Evolutionary conservation across 441 rosid genomes (phyloP), one percentile per base, ranked within the genome.

Genomic region (Raphanus hybrid): DNA sequence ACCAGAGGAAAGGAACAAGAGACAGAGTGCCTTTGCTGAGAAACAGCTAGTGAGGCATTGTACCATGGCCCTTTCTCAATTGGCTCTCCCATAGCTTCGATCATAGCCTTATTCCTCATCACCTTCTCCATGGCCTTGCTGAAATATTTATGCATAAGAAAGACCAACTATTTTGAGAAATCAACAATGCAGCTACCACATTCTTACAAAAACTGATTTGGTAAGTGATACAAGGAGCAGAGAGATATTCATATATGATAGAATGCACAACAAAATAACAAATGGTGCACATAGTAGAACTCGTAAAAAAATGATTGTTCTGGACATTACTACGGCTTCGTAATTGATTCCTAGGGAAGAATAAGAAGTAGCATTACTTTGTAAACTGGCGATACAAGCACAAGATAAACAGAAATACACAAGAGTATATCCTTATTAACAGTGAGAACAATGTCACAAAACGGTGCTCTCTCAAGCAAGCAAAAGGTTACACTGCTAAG

Each of bases 61-160:
- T 93, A 93, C 99, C 99, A 93, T 66, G 97, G 91, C 43, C 99
- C 99, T 89, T 87, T 92, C 78, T 84, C 85, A 74, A 93, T 84
- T 14, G 99, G 99, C 67, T 91, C 97, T 76, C 99, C 99, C 5
- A 96, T 81, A 73, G 93, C 97, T 69, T 92, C 91, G 60, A 82
- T 87, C 70, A 93, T 76, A 27, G 86, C 91, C 85, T 85, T 87
- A 75, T 79, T 87, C 60, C 85, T 83, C 73, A 84, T 61, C 55
- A 91, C 98, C 88, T 89, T 92, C 87, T 91, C 97, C 89, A 92
- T 87, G 4, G 97, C 97, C 79, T 90, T 91, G 63, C 98, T 96
- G 88, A 75, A 84, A 29, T 23, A 23, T 4, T 29, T 29, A 29
- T 3, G 34, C 34, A 29, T 29, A 29, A 4, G 5, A 29, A 74